Evolutionary conservation across 73 alveolate genomes (phyloP).

Genomic region (Paramecium biaurelia): DNA sequence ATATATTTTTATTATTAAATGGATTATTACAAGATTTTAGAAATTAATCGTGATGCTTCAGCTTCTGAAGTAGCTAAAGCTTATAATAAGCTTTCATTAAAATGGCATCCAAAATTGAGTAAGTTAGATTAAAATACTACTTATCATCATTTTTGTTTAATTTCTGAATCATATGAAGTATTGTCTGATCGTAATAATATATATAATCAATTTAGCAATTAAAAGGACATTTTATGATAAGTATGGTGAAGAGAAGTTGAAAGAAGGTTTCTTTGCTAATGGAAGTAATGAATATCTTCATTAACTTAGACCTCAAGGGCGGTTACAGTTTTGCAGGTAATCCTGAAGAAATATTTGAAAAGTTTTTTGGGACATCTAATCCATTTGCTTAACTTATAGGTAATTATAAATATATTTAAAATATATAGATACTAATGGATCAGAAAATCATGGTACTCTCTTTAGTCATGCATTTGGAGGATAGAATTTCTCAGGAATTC

Average conservation of each 20-base stretch:
- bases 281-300: constrained; percentile 9
- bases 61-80: constrained; percentile 89
- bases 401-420: neutral
- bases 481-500: constrained; percentile 49
- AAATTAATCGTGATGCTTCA: constrained; percentile 77
- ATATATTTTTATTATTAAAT: neutral
- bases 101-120: constrained; percentile 90
- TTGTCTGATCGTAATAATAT: constrained; percentile 71
- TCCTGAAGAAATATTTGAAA: constrained; percentile 93
- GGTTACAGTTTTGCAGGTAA: constrained; percentile 93
- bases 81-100: constrained; percentile 80
- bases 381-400: constrained; percentile 84
- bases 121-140: constrained; percentile 80
- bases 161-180: constrained; percentile 96
- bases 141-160: constrained; percentile 78
- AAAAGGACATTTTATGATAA: constrained; percentile 84
- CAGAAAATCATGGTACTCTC: constrained; percentile 73
- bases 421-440: constrained; percentile 48
- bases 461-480: constrained; percentile 85
- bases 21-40: constrained; percentile 88
- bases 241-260: constrained; percentile 88
- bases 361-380: constrained; percentile 92
- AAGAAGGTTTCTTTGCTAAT: constrained; percentile 87
- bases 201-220: constrained; percentile 17
- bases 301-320: constrained; percentile 69